Conservation (phyloP, 2,329 filamentous ascomycete genomes). For the Penicillium sp. region DNA sequence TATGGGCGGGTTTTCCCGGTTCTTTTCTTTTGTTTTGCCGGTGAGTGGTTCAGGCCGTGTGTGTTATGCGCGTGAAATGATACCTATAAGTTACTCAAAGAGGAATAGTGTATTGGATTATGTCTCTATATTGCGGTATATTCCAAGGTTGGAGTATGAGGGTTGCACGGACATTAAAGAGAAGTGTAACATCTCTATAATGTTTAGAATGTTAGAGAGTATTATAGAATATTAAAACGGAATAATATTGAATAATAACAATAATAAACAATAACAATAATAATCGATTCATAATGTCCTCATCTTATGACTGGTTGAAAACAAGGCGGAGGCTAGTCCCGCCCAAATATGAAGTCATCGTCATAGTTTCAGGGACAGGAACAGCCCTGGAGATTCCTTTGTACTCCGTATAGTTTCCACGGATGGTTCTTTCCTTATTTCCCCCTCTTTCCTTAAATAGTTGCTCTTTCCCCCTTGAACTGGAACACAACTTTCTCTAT, state of each 20-base stretch:
- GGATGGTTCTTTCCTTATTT: neutral
- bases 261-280: neutral
- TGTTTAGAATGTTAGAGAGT: neutral
- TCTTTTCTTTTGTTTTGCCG: neutral
- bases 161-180: neutral
- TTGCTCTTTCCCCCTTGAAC: neutral
- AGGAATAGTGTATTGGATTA: neutral
- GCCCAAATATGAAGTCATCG: constrained; percentile 24
- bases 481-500: neutral
- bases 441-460: constrained; percentile 5
- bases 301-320: constrained; percentile 9
- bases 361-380: neutral
- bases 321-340: constrained; percentile 25
- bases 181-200: neutral
- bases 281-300: constrained; percentile 6
- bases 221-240: neutral
- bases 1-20: constrained; percentile 11
- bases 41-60: constrained; percentile 10
- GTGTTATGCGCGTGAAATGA: neutral
- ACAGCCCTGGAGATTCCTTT: no score
- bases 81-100: neutral
- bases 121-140: neutral
- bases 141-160: neutral
- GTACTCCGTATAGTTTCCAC: neutral
- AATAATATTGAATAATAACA: neutral